These are phyloP conservation scores for Neurospora sp. DNA, from an alignment of 495 filamentous ascomycete species.

Conservation along the genomic window DNA sequence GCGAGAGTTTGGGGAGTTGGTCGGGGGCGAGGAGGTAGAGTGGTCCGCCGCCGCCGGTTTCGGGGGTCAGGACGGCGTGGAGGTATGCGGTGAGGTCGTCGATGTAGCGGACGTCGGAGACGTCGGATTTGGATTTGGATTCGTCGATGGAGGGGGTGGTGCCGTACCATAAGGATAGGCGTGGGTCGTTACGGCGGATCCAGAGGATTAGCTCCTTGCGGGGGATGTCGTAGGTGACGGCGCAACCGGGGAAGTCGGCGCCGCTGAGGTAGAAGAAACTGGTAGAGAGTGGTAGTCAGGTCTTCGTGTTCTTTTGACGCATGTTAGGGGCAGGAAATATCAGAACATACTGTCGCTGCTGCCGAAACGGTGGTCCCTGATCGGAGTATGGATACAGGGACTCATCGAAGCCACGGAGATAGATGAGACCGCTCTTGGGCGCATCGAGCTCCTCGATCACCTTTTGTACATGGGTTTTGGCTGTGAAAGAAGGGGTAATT, in stretches of 20 bases:
- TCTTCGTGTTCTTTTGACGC: background rate
- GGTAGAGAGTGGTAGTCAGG: background rate
- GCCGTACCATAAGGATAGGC: constrained; percentile 52
- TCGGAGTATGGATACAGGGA: constrained; percentile 51
- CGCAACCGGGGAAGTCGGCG: constrained; percentile 49
- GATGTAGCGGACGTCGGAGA: constrained; percentile 40
- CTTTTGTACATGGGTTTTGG: constrained; percentile 69
- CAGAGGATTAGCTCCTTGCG: constrained; percentile 48
- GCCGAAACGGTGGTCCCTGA: constrained; percentile 48
- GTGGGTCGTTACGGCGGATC: constrained; percentile 47
- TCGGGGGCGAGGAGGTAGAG: constrained; percentile 35
- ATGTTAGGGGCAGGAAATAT: background rate
- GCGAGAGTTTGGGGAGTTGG: constrained; percentile 29
- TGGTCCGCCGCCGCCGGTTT: constrained; percentile 10
- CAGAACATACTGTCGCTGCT: constrained; percentile 46
- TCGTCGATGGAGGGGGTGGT: constrained; percentile 41
- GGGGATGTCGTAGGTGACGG: constrained; percentile 53
- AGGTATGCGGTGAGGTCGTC: constrained; percentile 26
- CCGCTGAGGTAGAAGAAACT: constrained; percentile 62
- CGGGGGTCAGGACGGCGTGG: constrained; percentile 16
- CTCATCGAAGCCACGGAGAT: constrained; percentile 42
- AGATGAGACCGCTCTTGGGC: constrained; percentile 49
- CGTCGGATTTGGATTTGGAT: constrained; percentile 38
- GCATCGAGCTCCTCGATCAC: constrained; percentile 57
- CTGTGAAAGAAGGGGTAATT: constrained; percentile 28